Evolutionary conservation across 208 protist species (phyloP).

Genomic region (Leptomonas seymouri): DNA sequence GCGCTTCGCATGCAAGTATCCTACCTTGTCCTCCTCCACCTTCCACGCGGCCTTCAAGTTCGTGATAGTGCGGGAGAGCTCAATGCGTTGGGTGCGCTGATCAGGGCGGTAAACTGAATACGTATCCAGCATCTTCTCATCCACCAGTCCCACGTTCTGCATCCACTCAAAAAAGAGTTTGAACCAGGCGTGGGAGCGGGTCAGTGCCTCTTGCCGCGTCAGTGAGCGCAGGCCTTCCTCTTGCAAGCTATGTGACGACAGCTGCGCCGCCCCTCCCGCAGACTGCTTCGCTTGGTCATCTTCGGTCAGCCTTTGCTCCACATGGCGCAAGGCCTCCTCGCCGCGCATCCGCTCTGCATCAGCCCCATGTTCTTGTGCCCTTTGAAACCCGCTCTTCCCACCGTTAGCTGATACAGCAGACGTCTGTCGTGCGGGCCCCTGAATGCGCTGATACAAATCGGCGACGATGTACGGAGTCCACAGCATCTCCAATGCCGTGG

Average conservation of each 20-base stretch:
- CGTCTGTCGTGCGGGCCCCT: constrained; percentile 22
- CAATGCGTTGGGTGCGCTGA: constrained; percentile 77
- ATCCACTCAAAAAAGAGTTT: constrained; percentile 81
- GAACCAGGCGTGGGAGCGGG: constrained; percentile 69
- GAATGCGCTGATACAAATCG: constrained; percentile 84
- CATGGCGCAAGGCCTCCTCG: constrained; percentile 16
- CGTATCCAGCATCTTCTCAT: constrained; percentile 70
- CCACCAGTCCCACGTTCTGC: constrained; percentile 61
- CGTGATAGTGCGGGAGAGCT: constrained; percentile 60
- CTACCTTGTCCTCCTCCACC: constrained; percentile 58
- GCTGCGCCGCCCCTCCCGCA: background rate
- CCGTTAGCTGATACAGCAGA: background rate
- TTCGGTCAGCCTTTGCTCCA: constrained; percentile 5
- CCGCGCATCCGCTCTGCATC: constrained; percentile 16
- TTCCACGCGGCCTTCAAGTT: constrained; percentile 49
- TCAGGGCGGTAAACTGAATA: constrained; percentile 65
- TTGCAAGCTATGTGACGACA: constrained; percentile 9
- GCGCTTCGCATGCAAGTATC: constrained; percentile 69
- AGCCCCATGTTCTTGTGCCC: background rate
- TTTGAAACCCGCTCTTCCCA: background rate
- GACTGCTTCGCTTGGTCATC: constrained; percentile 5
- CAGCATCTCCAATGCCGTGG: constrained; percentile 79
- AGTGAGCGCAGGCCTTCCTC: constrained; percentile 33
- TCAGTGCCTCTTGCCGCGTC: constrained; percentile 68
- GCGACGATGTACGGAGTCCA: constrained; percentile 84